phyloP scores from a whole-genome alignment of 106 monocot species.

The Gastrodia elata region DNA sequence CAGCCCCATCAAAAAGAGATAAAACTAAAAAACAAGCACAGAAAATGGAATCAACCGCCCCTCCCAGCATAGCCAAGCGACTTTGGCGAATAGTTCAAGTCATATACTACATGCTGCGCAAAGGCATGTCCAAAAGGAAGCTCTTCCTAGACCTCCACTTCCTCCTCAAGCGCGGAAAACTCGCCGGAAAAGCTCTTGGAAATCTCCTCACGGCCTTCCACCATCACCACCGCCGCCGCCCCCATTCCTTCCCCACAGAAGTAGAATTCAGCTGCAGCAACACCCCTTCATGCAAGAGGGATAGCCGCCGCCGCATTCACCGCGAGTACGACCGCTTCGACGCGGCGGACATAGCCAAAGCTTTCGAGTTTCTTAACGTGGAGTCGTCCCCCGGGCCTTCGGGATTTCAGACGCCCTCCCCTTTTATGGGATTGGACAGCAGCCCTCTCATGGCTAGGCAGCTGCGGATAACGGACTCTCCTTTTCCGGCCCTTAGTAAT shows the following conservation, averaged over 20 bases:
- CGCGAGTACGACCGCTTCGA: slow-evolving; percentile 1
- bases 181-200: slow-evolving; percentile 27
- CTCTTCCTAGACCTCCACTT: slow-evolving; percentile 40
- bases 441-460: slow-evolving; percentile 14
- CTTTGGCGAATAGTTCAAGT: slow-evolving; percentile 23
- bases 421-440: slow-evolving; percentile 6
- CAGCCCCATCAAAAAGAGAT: too few species aligned
- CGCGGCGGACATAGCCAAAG: slow-evolving; percentile 6
- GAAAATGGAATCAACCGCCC: slow-evolving; percentile 13
- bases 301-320: neutral
- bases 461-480: slow-evolving; percentile 47
- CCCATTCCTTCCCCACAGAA: slow-evolving; percentile 23
- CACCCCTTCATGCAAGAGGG: slow-evolving; percentile 30
- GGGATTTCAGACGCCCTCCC: slow-evolving; percentile 10
- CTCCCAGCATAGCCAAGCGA: slow-evolving; percentile 11
- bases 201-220: slow-evolving; percentile 24
- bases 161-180: slow-evolving; percentile 46
- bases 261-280: slow-evolving; percentile 75
- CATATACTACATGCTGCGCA: slow-evolving; percentile 27
- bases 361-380: slow-evolving; percentile 4
- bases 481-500: slow-evolving; percentile 27
- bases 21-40: too few species aligned
- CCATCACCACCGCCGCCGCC: slow-evolving; percentile 6
- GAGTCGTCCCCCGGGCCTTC: neutral
- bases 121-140: slow-evolving; percentile 34